phyloP scores from a whole-genome alignment of 164 flowering plant species.

The Annona cherimola region DNA sequence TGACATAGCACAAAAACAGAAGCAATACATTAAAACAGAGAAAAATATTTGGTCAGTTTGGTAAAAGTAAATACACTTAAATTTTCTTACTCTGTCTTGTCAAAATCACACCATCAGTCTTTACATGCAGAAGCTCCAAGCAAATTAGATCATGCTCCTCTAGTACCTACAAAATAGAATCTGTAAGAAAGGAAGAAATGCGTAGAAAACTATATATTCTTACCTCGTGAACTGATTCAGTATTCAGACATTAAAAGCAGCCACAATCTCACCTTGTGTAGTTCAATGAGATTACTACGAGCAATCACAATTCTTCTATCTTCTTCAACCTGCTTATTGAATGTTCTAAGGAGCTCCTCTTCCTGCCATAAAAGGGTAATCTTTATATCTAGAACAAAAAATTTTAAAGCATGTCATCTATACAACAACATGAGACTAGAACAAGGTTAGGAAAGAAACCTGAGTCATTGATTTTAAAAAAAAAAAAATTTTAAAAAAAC shows the following conservation, averaged over 20 bases:
- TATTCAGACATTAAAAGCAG: not conserved
- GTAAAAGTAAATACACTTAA: not conserved
- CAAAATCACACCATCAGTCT: constrained; percentile 78
- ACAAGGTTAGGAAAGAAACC: too few species aligned
- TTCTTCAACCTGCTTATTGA: constrained; percentile 88
- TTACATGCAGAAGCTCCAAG: constrained; percentile 65
- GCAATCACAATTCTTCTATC: constrained; percentile 81
- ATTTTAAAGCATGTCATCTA: not conserved
- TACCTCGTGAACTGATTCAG: not conserved
- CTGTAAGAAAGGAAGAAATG: constrained; percentile 3
- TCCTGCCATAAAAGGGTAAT: constrained; percentile 47
- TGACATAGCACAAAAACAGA: not conserved
- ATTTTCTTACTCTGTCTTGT: constrained; percentile 71
- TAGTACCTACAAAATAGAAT: constrained; percentile 51
- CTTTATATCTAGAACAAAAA: not conserved
- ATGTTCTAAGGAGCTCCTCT: constrained; percentile 66
- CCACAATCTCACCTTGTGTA: constrained; percentile 57
- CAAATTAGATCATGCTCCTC: constrained; percentile 83
- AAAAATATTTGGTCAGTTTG: not conserved
- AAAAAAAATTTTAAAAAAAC: too few species aligned
- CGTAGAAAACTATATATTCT: not conserved
- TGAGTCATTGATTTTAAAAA: too few species aligned
- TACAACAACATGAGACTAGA: not conserved
- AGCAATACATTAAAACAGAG: not conserved
- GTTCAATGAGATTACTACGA: constrained; percentile 76